Evolutionary conservation across 306 rosid species (phyloP).

Genomic region (Boehmeria nivea): DNA sequence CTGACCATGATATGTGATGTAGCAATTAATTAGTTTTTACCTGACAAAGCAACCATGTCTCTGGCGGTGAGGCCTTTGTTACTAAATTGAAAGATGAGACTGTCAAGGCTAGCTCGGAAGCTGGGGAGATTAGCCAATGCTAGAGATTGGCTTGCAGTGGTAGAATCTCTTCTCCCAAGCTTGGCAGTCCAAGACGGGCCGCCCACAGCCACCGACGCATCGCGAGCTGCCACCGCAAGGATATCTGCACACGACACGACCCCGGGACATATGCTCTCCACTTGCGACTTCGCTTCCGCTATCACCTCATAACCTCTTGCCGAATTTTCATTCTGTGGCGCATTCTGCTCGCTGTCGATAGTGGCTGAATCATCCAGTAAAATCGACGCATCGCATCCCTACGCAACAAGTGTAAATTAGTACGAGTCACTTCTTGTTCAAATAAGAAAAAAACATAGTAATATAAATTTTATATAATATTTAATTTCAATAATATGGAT

Average conservation of each 20-base stretch:
- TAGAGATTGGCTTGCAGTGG: neutral
- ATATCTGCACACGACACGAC: constrained; percentile 44
- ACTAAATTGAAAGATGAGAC: neutral
- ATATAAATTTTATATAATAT: too few species aligned
- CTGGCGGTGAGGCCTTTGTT: neutral
- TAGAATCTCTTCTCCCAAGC: neutral
- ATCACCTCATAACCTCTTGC: too few species aligned
- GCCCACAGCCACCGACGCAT: too few species aligned
- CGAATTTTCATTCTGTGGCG: constrained; percentile 21
- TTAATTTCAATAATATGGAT: neutral
- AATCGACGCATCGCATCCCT: constrained; percentile 62
- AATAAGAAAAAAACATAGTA: too few species aligned
- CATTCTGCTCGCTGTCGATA: constrained; percentile 34
- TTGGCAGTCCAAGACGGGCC: neutral
- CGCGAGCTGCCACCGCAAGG: constrained; percentile 43
- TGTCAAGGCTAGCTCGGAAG: neutral
- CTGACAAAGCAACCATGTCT: neutral
- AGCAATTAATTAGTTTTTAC: too few species aligned
- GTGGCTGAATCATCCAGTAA: constrained; percentile 30
- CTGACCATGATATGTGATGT: too few species aligned
- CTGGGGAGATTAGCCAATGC: neutral
- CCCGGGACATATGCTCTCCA: constrained; percentile 51
- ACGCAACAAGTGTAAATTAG: too few species aligned
- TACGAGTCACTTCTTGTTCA: too few species aligned
- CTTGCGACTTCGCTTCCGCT: constrained; percentile 43